Evolutionary conservation across 2,329 filamentous ascomycete species (phyloP).

Genomic region (Claviceps sp.): DNA sequence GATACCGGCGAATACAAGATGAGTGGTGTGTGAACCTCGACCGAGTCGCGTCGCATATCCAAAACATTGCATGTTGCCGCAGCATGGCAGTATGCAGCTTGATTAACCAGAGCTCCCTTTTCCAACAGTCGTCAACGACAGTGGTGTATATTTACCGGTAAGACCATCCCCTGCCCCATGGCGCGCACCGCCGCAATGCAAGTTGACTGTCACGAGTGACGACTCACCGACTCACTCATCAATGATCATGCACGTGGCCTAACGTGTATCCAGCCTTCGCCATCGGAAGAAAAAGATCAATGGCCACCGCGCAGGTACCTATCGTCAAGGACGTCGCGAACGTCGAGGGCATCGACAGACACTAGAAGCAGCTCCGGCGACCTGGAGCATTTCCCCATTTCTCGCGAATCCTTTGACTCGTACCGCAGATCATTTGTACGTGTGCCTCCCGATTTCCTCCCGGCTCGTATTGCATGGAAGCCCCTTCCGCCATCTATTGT

Average conservation of each 20-base stretch:
- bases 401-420: slow-evolving; percentile 91
- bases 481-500: too few species aligned
- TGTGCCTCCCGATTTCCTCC: slow-evolving; percentile 8
- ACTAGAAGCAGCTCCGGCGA: slow-evolving; percentile 55
- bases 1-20: slow-evolving; percentile 66
- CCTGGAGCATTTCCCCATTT: slow-evolving; percentile 89
- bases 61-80: slow-evolving; percentile 4
- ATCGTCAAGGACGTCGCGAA: too few species aligned
- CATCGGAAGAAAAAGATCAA: slow-evolving; percentile 68
- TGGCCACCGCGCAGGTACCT: slow-evolving; percentile 49
- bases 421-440: slow-evolving; percentile 90
- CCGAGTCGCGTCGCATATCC: neutral
- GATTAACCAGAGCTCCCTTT: slow-evolving; percentile 1
- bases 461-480: neutral
- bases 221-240: neutral
- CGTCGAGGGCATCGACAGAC: slow-evolving; percentile 39
- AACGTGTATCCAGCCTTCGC: slow-evolving; percentile 52
- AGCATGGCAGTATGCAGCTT: neutral
- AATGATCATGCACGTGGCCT: slow-evolving; percentile 5
- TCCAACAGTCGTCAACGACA: slow-evolving; percentile 77
- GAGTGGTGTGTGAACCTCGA: slow-evolving; percentile 46
- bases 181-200: neutral
- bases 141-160: slow-evolving; percentile 87
- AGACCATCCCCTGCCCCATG: neutral
- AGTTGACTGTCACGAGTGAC: too few species aligned